A percentile compares a stretch with the other conserved stretches of the same genome.
These are phyloP conservation scores for Neolentinus lepideus DNA, from an alignment of 1,284 basidiomycete genomes.

Conservation along the genomic window DNA sequence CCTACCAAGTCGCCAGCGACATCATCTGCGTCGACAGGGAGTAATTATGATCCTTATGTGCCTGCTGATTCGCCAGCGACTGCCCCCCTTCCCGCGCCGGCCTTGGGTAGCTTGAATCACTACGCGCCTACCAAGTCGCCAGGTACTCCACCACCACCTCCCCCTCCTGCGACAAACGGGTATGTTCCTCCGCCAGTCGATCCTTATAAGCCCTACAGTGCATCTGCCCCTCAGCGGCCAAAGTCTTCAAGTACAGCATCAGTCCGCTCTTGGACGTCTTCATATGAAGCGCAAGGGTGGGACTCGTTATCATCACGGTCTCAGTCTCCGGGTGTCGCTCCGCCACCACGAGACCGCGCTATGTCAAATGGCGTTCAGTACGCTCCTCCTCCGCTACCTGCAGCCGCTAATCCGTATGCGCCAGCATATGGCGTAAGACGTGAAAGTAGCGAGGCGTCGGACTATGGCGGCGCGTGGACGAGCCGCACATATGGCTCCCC, in stretches of 20 bases:
- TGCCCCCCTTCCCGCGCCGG: not conserved
- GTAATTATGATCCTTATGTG: not conserved
- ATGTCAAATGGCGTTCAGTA: not conserved
- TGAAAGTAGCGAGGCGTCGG: constrained; percentile 1
- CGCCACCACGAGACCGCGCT: not conserved
- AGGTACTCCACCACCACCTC: not conserved
- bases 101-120: no score
- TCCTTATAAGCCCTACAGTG: not conserved
- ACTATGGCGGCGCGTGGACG: constrained; percentile 1
- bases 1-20: not conserved
- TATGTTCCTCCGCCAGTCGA: not conserved
- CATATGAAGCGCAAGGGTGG: not conserved
- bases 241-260: not conserved
- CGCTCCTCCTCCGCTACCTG: not conserved
- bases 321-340: not conserved
- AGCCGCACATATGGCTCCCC: not conserved
- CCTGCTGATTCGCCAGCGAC: not conserved
- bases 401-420: not conserved
- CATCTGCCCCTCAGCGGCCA: not conserved
- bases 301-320: not conserved
- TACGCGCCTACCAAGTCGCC: no score
- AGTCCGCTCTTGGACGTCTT: not conserved
- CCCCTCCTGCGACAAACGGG: not conserved
- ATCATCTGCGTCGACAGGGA: not conserved
- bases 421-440: not conserved